Conservation (phyloP, 495 filamentous ascomycete genomes). For the Xylaria nigripes region DNA sequence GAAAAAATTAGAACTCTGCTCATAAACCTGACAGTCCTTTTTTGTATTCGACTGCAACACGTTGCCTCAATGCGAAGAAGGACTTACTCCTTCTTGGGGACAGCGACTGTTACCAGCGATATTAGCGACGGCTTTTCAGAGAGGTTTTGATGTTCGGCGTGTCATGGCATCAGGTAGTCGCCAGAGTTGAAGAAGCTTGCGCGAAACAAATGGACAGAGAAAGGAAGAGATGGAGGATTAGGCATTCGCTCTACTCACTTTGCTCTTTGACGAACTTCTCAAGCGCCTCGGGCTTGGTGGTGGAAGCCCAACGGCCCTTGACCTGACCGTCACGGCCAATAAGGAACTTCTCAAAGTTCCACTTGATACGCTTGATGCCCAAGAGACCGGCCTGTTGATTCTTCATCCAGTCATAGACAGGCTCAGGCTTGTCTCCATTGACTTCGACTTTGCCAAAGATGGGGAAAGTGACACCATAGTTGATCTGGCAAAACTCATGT, state of each 20-base stretch:
- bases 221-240: neutral
- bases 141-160: neutral
- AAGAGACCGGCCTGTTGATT: constrained; percentile 69
- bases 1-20: constrained; percentile 7
- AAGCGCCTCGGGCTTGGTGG: constrained; percentile 74
- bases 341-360: constrained; percentile 98
- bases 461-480: constrained; percentile 94
- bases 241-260: constrained; percentile 9
- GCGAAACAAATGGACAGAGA: neutral
- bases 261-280: constrained; percentile 67
- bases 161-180: neutral
- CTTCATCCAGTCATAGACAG: constrained; percentile 87
- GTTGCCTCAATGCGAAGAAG: constrained; percentile 1
- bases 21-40: constrained; percentile 6
- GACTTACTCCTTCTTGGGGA: constrained; percentile 26
- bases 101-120: neutral
- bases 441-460: constrained; percentile 87
- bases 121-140: neutral
- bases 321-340: constrained; percentile 80
- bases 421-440: constrained; percentile 74
- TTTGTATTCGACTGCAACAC: neutral
- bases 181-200: neutral
- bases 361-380: constrained; percentile 85
- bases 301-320: constrained; percentile 70
- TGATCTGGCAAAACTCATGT: constrained; percentile 82